Base-by-base conservation (phyloP, 2,329 filamentous ascomycete species). In the Fusarium miscanthi region DNA sequence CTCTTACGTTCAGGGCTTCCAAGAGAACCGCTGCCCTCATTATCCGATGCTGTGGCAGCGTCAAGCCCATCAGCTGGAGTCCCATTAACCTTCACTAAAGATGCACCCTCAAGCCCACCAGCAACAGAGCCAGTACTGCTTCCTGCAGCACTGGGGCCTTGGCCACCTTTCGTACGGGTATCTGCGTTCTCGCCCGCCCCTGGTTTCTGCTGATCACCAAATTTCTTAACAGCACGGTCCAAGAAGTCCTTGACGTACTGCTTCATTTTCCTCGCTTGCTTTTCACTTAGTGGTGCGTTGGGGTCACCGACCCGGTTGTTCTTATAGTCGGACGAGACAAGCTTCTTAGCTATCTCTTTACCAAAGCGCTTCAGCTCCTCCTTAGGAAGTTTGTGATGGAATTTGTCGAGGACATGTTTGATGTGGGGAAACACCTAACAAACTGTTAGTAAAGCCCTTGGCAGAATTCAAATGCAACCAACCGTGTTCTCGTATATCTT, bases 401-500 rank as follows among this genome's bases (percentile, higher is more conserved):
- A 98, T 77, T 94, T 96, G 81, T 95, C 92, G 78, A 95, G 89
- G 3, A 97, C 91, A 72, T 94, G 88, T 80, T 94, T 95, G 75
- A 98, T 91, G 63, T 94, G 91, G 10, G 94, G 94, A 78, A 92
- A 93, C 11, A 98, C 86, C 94, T 96, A 10, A n/a, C 37, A 25
- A 3, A 8, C 14, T 31, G 43, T 78, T 63, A 78, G 76, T 6
- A 35, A n/a, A 16, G 16, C 16, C 25, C 14, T 23, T 12, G 30
- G 16, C 37, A 14, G 19, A 25, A 16, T 11, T 21, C 11, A 16
- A 35, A 41, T 30, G 8, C 2, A 27, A 85, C 93, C 81, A 87
- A 97, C 94, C 57, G 94, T 97, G 79, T 95, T 95, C 81, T 98
- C 95, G 77, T 98, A 98, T 5, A 97, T 87, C 84, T 94, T 97